phyloP scores from a whole-genome alignment of 805 yeast genomes.

The Wickerhamiella alocasiicola region DNA sequence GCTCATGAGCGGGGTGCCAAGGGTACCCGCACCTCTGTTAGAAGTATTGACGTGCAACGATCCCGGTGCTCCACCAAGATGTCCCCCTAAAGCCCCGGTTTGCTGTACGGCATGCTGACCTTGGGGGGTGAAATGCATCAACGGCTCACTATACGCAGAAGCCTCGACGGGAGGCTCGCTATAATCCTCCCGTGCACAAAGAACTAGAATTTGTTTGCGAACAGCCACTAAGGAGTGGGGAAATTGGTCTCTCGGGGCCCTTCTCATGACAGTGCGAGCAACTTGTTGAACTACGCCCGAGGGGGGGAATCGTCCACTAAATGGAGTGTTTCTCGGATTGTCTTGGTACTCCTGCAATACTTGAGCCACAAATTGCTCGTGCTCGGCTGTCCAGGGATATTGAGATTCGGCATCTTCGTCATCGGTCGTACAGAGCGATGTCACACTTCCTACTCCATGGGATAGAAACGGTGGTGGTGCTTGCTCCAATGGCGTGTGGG shows the following conservation, averaged over 20 bases:
- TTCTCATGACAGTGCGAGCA: slow-evolving; percentile 41
- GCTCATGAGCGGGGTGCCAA: neutral
- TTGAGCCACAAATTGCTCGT: slow-evolving; percentile 35
- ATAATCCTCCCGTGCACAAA: slow-evolving; percentile 17
- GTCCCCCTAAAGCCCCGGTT: slow-evolving; percentile 2
- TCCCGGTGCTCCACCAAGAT: slow-evolving; percentile 4
- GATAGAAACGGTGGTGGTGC: slow-evolving; percentile 14
- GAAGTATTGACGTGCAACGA: neutral
- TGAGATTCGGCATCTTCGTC: slow-evolving; percentile 10
- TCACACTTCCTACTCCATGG: slow-evolving; percentile 23
- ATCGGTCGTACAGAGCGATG: slow-evolving; percentile 20
- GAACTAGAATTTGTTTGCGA: slow-evolving; percentile 24
- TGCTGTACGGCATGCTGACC: slow-evolving; percentile 13
- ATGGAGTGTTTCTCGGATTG: slow-evolving; percentile 57
- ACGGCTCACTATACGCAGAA: slow-evolving; percentile 7
- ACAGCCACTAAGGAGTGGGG: slow-evolving; percentile 26
- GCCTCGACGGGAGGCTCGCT: slow-evolving; percentile 9
- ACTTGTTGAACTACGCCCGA: slow-evolving; percentile 51
- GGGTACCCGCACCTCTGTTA: neutral
- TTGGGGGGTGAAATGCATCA: slow-evolving; percentile 2
- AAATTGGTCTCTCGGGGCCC: slow-evolving; percentile 24
- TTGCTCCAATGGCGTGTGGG: slow-evolving; percentile 22
- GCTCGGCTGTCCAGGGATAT: slow-evolving; percentile 23
- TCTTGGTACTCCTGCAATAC: slow-evolving; percentile 38
- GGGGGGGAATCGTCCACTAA: slow-evolving; percentile 53